Percentiles rank a stretch among this genome's conserved stretches.
These are phyloP conservation scores for Phytophthora aleatoria DNA, from an alignment of 352 stramenopile genomes.

Conservation along the genomic window DNA sequence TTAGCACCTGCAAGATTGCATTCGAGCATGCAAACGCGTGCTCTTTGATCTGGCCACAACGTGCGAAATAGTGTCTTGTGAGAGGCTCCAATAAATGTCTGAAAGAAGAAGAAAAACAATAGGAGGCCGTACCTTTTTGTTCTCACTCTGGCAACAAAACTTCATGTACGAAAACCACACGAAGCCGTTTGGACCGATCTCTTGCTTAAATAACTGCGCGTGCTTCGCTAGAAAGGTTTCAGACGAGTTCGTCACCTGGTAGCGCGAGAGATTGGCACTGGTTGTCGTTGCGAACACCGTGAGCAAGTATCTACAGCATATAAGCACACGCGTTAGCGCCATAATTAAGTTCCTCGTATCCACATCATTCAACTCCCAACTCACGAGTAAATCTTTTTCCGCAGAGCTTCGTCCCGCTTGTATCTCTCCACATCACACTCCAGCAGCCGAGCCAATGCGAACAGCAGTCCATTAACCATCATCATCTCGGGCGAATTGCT, in stretches of 20 bases:
- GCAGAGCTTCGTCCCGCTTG: conserved; percentile 34
- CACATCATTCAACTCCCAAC: conserved; percentile 4
- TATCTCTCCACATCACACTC: conserved; percentile 60
- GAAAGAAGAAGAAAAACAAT: background rate
- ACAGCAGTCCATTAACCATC: conserved; percentile 72
- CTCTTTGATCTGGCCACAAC: conserved; percentile 62
- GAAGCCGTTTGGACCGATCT: conserved; percentile 59
- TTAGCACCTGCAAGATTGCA: conserved; percentile 49
- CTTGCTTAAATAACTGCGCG: conserved; percentile 42
- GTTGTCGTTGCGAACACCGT: conserved; percentile 65
- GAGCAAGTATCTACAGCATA: conserved; percentile 53
- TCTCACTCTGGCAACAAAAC: conserved; percentile 66
- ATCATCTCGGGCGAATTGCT: conserved; percentile 71
- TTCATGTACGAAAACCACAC: conserved; percentile 77
- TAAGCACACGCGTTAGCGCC: conserved; percentile 8
- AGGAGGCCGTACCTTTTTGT: conserved; percentile 60
- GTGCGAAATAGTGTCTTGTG: background rate
- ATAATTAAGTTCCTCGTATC: background rate
- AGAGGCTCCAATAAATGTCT: background rate
- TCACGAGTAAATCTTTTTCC: conserved; percentile 75
- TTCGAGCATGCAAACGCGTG: conserved; percentile 56
- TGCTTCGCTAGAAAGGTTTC: conserved; percentile 60
- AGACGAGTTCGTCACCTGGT: conserved; percentile 69
- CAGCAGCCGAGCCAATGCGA: conserved; percentile 61
- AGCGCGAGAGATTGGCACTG: conserved; percentile 64